Evolutionary conservation across 164 flowering plant species (phyloP).

Genomic region (Houttuynia cordata): DNA sequence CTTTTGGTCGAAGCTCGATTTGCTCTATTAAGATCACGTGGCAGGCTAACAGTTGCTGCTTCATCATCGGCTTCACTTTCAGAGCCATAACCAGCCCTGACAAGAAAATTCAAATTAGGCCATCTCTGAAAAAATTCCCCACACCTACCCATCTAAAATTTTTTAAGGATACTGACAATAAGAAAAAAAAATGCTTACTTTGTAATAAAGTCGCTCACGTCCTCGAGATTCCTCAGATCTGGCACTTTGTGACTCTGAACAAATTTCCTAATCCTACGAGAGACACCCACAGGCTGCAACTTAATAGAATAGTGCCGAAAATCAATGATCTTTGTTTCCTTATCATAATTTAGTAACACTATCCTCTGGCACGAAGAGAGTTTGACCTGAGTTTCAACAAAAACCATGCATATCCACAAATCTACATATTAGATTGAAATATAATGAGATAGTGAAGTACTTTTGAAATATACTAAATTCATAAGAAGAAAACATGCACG

Average conservation of each 20-base stretch:
- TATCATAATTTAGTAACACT: constrained; percentile 77
- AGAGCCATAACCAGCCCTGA: constrained; percentile 95
- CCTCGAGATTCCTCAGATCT: constrained; percentile 76
- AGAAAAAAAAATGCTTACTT: constrained; percentile 37
- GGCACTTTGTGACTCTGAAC: constrained; percentile 92
- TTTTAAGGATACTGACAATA: neutral
- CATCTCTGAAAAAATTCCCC: neutral
- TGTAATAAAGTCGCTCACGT: constrained; percentile 85
- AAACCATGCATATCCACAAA: neutral
- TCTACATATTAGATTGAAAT: neutral
- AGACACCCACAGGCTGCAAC: constrained; percentile 88
- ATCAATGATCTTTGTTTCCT: constrained; percentile 82
- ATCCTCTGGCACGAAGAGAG: constrained; percentile 87
- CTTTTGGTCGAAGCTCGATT: constrained; percentile 80
- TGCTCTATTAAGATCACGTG: constrained; percentile 64
- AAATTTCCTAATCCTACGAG: constrained; percentile 72
- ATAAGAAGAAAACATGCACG: constrained; percentile 17
- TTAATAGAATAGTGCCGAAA: constrained; percentile 91
- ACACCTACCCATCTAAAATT: neutral
- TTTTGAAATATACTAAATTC: neutral
- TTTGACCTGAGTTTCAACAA: constrained; percentile 44
- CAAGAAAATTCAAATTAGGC: neutral
- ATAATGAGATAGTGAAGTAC: neutral
- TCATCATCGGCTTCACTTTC: constrained; percentile 98
- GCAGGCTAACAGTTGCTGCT: constrained; percentile 76